Conservation (phyloP, 1,284 basidiomycete genomes). For the Moesziomyces sp. region DNA sequence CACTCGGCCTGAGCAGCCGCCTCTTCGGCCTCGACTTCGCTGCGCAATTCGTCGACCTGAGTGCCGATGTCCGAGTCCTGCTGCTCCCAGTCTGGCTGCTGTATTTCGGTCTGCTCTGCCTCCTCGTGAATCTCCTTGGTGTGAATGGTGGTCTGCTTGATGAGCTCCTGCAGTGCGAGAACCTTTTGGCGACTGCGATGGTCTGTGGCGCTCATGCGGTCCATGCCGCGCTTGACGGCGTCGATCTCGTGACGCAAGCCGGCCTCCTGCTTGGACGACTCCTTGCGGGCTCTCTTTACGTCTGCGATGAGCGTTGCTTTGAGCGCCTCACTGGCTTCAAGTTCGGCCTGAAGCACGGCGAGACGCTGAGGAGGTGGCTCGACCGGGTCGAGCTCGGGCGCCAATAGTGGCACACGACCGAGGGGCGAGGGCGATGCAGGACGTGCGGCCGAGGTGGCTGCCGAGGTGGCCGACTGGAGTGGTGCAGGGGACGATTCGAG, state of each 20-base stretch:
- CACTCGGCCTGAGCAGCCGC: slow-evolving; percentile 28
- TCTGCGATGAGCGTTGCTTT: slow-evolving; percentile 41
- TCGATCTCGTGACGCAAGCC: slow-evolving; percentile 58
- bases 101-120: slow-evolving; percentile 45
- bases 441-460: slow-evolving; percentile 11
- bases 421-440: slow-evolving; percentile 46
- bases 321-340: slow-evolving; percentile 40
- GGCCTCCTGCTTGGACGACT: slow-evolving; percentile 51
- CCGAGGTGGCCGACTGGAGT: not conserved
- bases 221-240: slow-evolving; percentile 53
- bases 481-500: slow-evolving; percentile 12
- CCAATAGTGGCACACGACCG: slow-evolving; percentile 28
- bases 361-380: slow-evolving; percentile 27
- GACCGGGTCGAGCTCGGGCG: slow-evolving; percentile 22
- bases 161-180: slow-evolving; percentile 57
- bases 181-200: slow-evolving; percentile 60
- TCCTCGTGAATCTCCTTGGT: slow-evolving; percentile 52
- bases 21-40: slow-evolving; percentile 43
- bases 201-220: slow-evolving; percentile 52
- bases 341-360: slow-evolving; percentile 40
- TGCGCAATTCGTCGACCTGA: slow-evolving; percentile 30
- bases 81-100: slow-evolving; percentile 46
- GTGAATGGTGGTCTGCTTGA: slow-evolving; percentile 55
- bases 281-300: slow-evolving; percentile 52
- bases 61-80: slow-evolving; percentile 30